Base-by-base conservation (phyloP, 2,329 filamentous ascomycete genomes). In the Pezicula neosporulosa region DNA sequence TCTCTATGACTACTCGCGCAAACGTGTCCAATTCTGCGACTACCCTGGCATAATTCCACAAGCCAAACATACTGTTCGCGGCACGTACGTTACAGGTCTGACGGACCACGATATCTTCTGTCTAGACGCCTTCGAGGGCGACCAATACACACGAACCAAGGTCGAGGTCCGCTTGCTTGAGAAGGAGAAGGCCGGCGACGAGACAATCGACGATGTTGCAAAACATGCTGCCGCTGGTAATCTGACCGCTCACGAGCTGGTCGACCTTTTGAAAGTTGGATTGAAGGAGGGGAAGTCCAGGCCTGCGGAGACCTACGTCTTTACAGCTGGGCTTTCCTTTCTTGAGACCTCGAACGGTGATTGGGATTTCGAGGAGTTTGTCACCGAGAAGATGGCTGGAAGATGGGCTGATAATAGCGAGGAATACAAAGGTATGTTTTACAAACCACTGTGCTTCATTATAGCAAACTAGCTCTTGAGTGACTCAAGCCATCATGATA, bases 301-400 rank as follows among this genome's bases (percentile, higher is more conserved):
- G 47, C 69, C 75, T 54, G 78, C 84, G 3, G 73, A 79, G 47
- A 82, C 83, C 12, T 92, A 92, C 65, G 77, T 91, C 5, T 91
- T 80, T 69, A 72, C 75, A 42, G 67, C 65, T 13, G 67, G 72
- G 15, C 9, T 13, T 5, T 33, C 30, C 9, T 10, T 12, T 33
- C 30, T 33, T 33, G 58, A 68, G 0, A 36, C 63, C 0, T 71
- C 97, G 16, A 90, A 96, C 68, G 70, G 73, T 19, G 91, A 96
- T 68, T 97, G 93, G 93, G 89, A 96, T 67, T 94, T 91, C 71
- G 83, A 86, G 44, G 83, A 88, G 56, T 97, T 97, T 66, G 82
- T 86, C 55, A 76, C 77, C 61, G 85, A 94, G 55, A 96, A 91
- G 73, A 73, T 87, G 77, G 63, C 68, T 45, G 30, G 30, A 33